Base-by-base conservation (phyloP, 2,329 filamentous ascomycete species). In the Colletotrichum scovillei region DNA sequence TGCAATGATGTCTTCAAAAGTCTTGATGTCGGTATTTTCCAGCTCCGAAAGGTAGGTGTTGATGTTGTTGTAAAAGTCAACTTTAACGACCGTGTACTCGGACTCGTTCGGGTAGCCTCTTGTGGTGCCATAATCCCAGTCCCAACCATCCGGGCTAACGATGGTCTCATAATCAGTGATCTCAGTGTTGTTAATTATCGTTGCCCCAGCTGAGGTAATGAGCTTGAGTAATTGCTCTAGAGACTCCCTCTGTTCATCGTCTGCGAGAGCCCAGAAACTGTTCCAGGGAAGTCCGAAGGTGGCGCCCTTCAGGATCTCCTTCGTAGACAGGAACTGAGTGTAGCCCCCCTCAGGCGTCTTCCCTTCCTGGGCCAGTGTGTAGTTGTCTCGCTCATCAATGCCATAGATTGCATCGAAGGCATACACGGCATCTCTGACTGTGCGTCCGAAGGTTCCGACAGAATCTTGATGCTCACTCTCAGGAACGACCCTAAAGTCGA, bases 21-120 rank as follows among this genome's bases (percentile, higher is more conserved):
- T 87, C 42, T 84, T 85, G 49, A 93, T 86, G 6, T 86, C 79
- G 6, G 90, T 92, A 81, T 93, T 93, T 28, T 84, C 82, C 0
- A 94, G 85, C 75, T 91, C 88, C 0, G 88, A 84, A 0, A 94
- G 88, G 76, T 94, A 94, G 0, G 83, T 80, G 67, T 87, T 86
- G 80, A 94, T 86, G 78, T 88, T 86, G 78, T 87, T 88, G 81
- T 92, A 92, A 77, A 92, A 92, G 79, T 93, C 91, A 0, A 92
- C 90, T 80, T 94, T 94, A 75, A 95, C 86, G 62, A 92, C 90
- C 0, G 91, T 93, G 81, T 92, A 94, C 80, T 94, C 92, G 16
- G 91, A 94, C 81, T 94, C 90, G 73, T 94, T 94, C n/a, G 90
- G 83, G 77, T 84, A 90, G 2, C 91, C 91, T 4, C 91, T 88